Conservation (phyloP, 2,329 filamentous ascomycete genomes). For the Exophiala sp. region DNA sequence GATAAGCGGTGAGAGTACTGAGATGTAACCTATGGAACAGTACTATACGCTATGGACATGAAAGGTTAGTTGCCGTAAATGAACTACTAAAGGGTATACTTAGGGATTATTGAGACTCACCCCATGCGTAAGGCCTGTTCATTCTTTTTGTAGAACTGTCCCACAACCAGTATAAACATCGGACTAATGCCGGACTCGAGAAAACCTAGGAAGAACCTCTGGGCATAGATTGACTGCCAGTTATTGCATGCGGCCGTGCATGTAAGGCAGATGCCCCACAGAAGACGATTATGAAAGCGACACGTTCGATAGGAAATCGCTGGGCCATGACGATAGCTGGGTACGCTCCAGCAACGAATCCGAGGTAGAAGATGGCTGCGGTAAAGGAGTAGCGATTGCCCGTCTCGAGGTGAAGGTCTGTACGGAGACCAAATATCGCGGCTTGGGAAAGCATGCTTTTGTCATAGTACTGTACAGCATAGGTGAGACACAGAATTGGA, state of each 20-base stretch:
- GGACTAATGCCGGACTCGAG: constrained; percentile 64
- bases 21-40: constrained; percentile 45
- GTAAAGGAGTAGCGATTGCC: constrained; percentile 41
- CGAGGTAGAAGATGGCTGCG: constrained; percentile 60
- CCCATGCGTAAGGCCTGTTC: constrained; percentile 63
- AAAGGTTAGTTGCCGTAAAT: neutral
- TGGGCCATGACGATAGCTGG: constrained; percentile 69
- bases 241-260: constrained; percentile 64
- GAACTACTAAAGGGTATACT: neutral
- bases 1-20: constrained; percentile 49
- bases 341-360: constrained; percentile 70
- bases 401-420: constrained; percentile 38
- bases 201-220: constrained; percentile 62
- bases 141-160: constrained; percentile 60
- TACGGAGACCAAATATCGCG: constrained; percentile 42
- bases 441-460: constrained; percentile 56
- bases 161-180: constrained; percentile 62
- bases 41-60: constrained; percentile 56
- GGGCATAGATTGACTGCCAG: constrained; percentile 61
- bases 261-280: constrained; percentile 67
- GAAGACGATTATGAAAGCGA: constrained; percentile 61
- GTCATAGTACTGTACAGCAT: constrained; percentile 51
- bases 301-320: constrained; percentile 59
- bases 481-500: constrained; percentile 51
- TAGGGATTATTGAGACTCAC: constrained; percentile 35